Evolutionary conservation across 345 rosid genomes (phyloP), one percentile per base, ranked within the genome.

Genomic region (Salix purpurea): DNA sequence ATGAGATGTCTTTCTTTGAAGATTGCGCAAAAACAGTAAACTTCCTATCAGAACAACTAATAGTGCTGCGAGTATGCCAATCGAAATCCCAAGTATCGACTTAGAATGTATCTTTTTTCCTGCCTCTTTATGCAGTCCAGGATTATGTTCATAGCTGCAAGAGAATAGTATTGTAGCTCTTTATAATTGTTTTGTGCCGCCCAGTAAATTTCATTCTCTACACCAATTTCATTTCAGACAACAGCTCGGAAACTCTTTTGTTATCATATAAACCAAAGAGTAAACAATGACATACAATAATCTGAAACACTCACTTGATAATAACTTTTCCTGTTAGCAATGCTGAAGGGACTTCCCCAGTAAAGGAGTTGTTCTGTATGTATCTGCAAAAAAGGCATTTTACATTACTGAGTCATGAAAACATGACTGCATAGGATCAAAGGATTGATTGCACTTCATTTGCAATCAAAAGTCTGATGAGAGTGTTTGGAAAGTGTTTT

Each of bases 361-460:
- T 83, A 71, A 96, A 90, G 73, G 90, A 88, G 85, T 96, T 96
- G 89, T 92, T 90, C 82, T 90, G 88, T 74, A 94, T 86, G 82
- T 85, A 81, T 89, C 98, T 96, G 93, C 75, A 84, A 32, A 72
- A 4, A 70, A 66, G 23, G 67, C 50, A 79, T 74, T 68, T 72
- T 64, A 30, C 71, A 48, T 32, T 32, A n/a, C 6, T 24, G 28
- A 52, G 14, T 32, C 30, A 8, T 23, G 23, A 60, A 11, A 44
- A 58, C 64, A 30, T 36, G 48, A 54, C 34, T 14, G 16, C 7
- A 52, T 60, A 24, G 36, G 42, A 62, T 58, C n/a, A 39, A 74
- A 50, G 56, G 30, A 56, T 26, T 13, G 14, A 58, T 4, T 21
- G 71, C 6, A 56, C 23, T 14, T 67, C 34, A 54, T 54, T 54